Conservation (phyloP, 768 basidiomycete genomes). For the Xerocomellus intermedius region DNA sequence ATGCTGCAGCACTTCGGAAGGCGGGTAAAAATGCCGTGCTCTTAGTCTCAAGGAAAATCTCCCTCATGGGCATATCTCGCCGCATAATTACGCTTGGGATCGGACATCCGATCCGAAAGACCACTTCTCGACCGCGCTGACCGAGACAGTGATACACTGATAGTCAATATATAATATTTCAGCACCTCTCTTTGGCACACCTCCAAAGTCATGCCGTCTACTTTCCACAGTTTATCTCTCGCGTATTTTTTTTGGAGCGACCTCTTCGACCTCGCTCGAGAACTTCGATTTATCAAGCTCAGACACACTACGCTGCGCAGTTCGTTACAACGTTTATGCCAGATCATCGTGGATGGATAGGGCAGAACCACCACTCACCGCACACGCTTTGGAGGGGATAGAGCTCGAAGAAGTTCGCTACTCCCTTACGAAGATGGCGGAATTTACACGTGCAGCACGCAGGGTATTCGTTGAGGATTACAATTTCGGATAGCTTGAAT, state of each 20-base stretch:
- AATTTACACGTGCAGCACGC: not conserved
- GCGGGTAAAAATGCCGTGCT: too few species aligned
- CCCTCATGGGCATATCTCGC: too few species aligned
- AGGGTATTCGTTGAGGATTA: not conserved
- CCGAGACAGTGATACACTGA: not conserved
- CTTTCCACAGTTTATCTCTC: not conserved
- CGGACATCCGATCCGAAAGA: not conserved
- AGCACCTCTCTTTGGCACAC: not conserved
- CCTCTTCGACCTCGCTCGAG: not conserved
- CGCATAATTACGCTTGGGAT: not conserved
- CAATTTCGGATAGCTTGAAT: not conserved
- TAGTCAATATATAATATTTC: not conserved
- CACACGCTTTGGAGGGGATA: constrained; percentile 1
- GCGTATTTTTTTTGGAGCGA: not conserved
- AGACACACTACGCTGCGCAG: not conserved
- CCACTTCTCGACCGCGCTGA: not conserved
- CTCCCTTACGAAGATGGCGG: not conserved
- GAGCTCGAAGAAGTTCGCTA: not conserved
- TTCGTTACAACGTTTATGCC: not conserved
- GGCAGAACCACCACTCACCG: not conserved
- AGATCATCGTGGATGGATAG: constrained; percentile 1
- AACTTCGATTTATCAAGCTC: not conserved
- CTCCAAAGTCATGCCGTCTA: not conserved
- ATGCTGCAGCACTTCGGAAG: too few species aligned
- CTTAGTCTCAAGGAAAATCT: too few species aligned